Conservation (phyloP, 2,329 filamentous ascomycete genomes). For the Taxawa tesnikishii region DNA sequence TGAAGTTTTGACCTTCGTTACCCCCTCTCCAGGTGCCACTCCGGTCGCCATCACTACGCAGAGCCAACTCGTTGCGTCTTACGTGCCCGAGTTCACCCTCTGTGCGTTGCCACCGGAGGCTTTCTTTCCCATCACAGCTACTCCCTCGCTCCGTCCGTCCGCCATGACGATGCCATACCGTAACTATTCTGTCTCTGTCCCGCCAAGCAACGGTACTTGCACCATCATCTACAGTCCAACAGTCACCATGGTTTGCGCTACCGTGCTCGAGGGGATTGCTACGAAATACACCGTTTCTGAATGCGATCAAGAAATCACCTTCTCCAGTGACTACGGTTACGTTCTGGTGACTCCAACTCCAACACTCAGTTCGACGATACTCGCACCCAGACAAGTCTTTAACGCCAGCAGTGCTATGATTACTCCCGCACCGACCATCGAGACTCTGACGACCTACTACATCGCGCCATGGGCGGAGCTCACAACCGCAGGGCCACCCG, state of each 20-base stretch:
- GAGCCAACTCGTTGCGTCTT: slow-evolving; percentile 31
- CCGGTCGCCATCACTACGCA: slow-evolving; percentile 27
- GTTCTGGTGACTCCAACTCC: slow-evolving; percentile 25
- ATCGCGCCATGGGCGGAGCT: slow-evolving; percentile 31
- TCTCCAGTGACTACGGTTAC: slow-evolving; percentile 32
- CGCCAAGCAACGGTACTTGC: slow-evolving; percentile 22
- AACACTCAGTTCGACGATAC: background rate
- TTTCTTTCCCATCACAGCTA: slow-evolving; percentile 16
- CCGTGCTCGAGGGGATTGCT: slow-evolving; percentile 27
- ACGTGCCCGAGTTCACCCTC: slow-evolving; percentile 28
- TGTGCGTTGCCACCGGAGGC: slow-evolving; percentile 27
- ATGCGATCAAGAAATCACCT: slow-evolving; percentile 32
- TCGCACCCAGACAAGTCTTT: background rate
- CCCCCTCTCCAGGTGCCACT: slow-evolving; percentile 29
- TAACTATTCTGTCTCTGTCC: slow-evolving; percentile 22
- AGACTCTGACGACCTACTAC: slow-evolving; percentile 29
- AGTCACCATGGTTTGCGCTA: slow-evolving; percentile 30
- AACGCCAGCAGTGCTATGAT: slow-evolving; percentile 11
- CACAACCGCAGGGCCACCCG: slow-evolving; percentile 24
- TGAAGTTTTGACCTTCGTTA: slow-evolving; percentile 24
- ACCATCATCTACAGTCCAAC: slow-evolving; percentile 28
- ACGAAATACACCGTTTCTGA: slow-evolving; percentile 27
- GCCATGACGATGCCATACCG: slow-evolving; percentile 21
- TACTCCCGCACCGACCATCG: slow-evolving; percentile 25
- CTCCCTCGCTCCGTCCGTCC: slow-evolving; percentile 13